Evolutionary conservation across 495 filamentous ascomycete genomes (phyloP), one percentile per base, ranked within the genome.

Genomic region (Penicillium psychrofluorescens): DNA sequence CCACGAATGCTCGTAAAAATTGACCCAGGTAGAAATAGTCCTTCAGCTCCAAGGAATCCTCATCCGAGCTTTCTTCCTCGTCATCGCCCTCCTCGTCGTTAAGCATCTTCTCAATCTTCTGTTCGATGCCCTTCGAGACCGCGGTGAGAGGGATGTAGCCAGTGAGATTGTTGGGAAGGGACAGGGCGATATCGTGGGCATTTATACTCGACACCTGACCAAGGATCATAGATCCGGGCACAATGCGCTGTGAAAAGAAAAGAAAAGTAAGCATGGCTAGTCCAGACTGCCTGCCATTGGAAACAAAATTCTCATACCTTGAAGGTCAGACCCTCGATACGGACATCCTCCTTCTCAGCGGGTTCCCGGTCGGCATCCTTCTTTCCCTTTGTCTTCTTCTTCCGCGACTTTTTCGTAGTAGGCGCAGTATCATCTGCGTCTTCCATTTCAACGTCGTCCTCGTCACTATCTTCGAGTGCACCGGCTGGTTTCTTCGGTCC

Each of bases 131-230:
- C 42, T 86, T 79, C 9, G 94, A 97, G 31, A 98, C 79, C 10
- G 86, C 79, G n/a, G 91, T 95, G 35, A 98, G 78, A 36, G 94
- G 79, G 7, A 95, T 80, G 63, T 88, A 92, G 34, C 92, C 94
- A 40, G 79, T 83, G 10, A 97, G 77, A 56, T 94, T 95, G 59
- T 97, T 98, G 11, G 94, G 89, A 15, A 97, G 68, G 13, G 88
- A 81, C 46, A 98, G 64, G 15, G 79, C 76, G 46, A 98, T 66
- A 59, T 95, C 84, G 46, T 85, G 74, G 35, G 76, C 59, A 49
- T 84, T 90, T 59, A 98, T 86, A 54, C 84, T 84, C 31, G 81
- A 80, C 34, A 98, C 72, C 54, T 91, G 86, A 31, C 90, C 91
- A 36, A 98, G 78, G 1, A 97, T 79, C 53, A 96, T 65, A 29